phyloP scores from a whole-genome alignment of 169 alveolate genomes.

The Cryptosporidium andersoni region DNA sequence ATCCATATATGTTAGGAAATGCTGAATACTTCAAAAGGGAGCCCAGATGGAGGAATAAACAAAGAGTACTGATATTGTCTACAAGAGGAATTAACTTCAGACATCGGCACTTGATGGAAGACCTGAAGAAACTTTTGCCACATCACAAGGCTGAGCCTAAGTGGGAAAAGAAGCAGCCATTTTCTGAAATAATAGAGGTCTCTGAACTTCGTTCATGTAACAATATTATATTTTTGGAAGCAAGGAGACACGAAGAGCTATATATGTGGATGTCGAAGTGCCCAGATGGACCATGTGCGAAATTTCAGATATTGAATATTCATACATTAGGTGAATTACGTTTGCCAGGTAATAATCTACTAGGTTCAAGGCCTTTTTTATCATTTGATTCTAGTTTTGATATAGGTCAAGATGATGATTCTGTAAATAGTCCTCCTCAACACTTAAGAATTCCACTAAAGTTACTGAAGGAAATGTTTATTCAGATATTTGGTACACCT shows the following conservation, averaged over 20 bases:
- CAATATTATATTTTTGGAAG: constrained; percentile 90
- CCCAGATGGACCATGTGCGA: constrained; percentile 96
- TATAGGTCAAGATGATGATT: constrained; percentile 31
- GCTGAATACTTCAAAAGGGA: constrained; percentile 86
- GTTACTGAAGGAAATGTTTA: constrained; percentile 40
- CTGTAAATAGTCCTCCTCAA: constrained; percentile 11
- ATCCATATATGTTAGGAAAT: constrained; percentile 85
- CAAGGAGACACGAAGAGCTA: constrained; percentile 86
- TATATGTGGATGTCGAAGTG: constrained; percentile 92
- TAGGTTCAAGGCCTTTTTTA: constrained; percentile 92
- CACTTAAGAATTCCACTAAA: constrained; percentile 55
- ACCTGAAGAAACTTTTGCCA: constrained; percentile 93
- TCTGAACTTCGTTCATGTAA: constrained; percentile 85
- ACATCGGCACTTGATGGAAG: constrained; percentile 92
- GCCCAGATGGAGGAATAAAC: constrained; percentile 92
- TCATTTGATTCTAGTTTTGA: constrained; percentile 89
- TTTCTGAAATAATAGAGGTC: constrained; percentile 82
- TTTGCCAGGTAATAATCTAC: constrained; percentile 93
- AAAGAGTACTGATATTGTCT: constrained; percentile 92
- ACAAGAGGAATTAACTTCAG: constrained; percentile 93
- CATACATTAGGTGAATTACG: constrained; percentile 92
- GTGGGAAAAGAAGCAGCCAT: constrained; percentile 86
- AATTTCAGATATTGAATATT: constrained; percentile 88
- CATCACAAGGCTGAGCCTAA: constrained; percentile 96
- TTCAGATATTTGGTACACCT: constrained; percentile 91